These are phyloP conservation scores for Barnettozyma sp. DNA, from an alignment of 805 yeast genomes.

Conservation along the genomic window DNA sequence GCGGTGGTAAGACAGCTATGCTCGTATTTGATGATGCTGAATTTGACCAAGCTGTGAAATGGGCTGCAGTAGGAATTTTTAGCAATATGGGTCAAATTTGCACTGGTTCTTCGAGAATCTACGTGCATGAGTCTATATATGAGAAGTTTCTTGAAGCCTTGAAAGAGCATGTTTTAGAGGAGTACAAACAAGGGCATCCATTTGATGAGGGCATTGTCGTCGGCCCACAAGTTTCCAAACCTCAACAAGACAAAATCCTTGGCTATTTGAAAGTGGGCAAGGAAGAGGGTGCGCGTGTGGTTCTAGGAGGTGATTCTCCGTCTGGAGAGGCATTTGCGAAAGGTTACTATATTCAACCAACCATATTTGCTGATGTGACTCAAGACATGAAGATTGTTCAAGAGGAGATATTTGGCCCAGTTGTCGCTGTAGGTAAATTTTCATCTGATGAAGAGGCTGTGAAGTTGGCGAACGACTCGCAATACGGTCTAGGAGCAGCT, in stretches of 20 bases:
- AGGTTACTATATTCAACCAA: constrained; percentile 39
- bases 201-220: constrained; percentile 35
- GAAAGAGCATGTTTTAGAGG: constrained; percentile 27
- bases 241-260: constrained; percentile 41
- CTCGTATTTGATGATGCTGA: constrained; percentile 42
- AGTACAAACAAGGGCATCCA: constrained; percentile 40
- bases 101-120: constrained; percentile 55
- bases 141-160: constrained; percentile 42
- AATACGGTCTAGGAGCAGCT: constrained; percentile 43
- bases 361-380: constrained; percentile 40
- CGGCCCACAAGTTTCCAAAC: constrained; percentile 52
- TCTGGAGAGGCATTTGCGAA: constrained; percentile 21
- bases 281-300: constrained; percentile 45
- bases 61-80: constrained; percentile 51
- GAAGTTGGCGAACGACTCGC: constrained; percentile 35
- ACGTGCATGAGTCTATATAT: constrained; percentile 48
- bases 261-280: constrained; percentile 42
- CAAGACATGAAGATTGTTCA: constrained; percentile 35
- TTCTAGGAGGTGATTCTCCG: constrained; percentile 38
- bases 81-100: constrained; percentile 60
- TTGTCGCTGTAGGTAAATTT: constrained; percentile 37
- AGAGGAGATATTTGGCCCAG: constrained; percentile 52
- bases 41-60: constrained; percentile 40
- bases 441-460: constrained; percentile 39
- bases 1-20: constrained; percentile 48